Conservation (phyloP, 2,329 filamentous ascomycete species). For the Monilinia polystroma region DNA sequence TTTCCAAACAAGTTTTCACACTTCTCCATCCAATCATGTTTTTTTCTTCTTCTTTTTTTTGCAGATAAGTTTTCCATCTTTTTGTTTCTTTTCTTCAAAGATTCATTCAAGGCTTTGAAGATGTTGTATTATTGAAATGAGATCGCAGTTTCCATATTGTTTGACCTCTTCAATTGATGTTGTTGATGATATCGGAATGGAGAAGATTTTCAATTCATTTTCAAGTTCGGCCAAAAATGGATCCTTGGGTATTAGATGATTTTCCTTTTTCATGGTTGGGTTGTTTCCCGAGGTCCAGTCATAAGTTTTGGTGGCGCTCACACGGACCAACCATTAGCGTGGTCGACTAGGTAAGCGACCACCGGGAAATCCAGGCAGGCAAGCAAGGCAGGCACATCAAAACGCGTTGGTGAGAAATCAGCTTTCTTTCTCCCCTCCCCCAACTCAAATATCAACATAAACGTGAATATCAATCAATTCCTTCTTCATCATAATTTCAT, state of each 20-base stretch:
- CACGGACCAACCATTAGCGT: slow-evolving; percentile 11
- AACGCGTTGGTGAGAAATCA: slow-evolving; percentile 22
- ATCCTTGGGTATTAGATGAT: not conserved
- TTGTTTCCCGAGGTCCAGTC: too few relatives aligned
- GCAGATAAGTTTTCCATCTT: not conserved
- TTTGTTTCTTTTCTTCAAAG: not conserved
- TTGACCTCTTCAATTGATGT: not conserved
- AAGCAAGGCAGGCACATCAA: not conserved
- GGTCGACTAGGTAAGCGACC: not conserved
- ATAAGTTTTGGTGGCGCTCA: slow-evolving; percentile 8
- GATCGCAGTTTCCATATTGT: not conserved
- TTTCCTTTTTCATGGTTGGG: not conserved
- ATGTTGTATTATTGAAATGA: not conserved
- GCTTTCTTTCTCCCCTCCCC: too few relatives aligned
- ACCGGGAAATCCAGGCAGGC: slow-evolving; percentile 20
- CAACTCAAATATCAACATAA: slow-evolving; percentile 16
- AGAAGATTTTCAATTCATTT: not conserved
- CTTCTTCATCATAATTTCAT: slow-evolving; percentile 13
- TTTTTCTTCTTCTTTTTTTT: not conserved
- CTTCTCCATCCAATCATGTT: not conserved
- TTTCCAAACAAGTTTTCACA: not conserved
- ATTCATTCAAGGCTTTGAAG: too few relatives aligned
- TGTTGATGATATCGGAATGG: not conserved
- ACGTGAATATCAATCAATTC: not conserved
- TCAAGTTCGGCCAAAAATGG: not conserved